phyloP scores from a whole-genome alignment of 139 green algal species.

The Micractinium sp. region DNA sequence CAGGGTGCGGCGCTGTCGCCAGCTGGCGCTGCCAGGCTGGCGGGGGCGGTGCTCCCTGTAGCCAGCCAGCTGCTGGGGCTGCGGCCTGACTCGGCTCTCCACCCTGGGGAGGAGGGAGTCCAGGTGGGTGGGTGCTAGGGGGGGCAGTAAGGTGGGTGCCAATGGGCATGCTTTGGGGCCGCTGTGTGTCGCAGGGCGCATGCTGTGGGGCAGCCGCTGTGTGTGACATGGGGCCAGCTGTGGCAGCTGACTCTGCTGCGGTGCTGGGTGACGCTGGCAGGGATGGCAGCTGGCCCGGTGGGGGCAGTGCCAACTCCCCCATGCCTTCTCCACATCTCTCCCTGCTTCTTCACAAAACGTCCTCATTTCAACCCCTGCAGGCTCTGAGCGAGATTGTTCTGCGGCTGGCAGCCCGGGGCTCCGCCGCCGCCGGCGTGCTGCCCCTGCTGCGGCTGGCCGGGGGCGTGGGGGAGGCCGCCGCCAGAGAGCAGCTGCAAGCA shows the following conservation, averaged over 20 bases:
- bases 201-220: not conserved
- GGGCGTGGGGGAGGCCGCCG: not conserved
- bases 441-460: not conserved
- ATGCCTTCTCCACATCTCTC: not conserved
- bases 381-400: not conserved
- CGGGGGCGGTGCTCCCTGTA: not conserved
- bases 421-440: not conserved
- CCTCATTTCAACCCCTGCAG: not conserved
- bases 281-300: not conserved
- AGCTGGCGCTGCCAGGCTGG: not conserved
- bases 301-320: not conserved
- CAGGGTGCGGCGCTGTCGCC: not conserved
- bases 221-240: not conserved
- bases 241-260: not conserved
- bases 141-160: not conserved
- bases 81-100: conserved; percentile 17
- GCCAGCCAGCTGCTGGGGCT: conserved; percentile 13
- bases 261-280: not conserved
- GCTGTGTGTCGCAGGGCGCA: too few relatives aligned
- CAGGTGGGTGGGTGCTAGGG: not conserved
- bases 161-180: too few relatives aligned
- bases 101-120: not conserved
- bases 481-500: conserved; percentile 4
- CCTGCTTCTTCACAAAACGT: not conserved
- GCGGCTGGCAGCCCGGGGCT: not conserved